Evolutionary conservation across 495 filamentous ascomycete species (phyloP).

Genomic region (Aspergillus sclerotiicarbonarius): DNA sequence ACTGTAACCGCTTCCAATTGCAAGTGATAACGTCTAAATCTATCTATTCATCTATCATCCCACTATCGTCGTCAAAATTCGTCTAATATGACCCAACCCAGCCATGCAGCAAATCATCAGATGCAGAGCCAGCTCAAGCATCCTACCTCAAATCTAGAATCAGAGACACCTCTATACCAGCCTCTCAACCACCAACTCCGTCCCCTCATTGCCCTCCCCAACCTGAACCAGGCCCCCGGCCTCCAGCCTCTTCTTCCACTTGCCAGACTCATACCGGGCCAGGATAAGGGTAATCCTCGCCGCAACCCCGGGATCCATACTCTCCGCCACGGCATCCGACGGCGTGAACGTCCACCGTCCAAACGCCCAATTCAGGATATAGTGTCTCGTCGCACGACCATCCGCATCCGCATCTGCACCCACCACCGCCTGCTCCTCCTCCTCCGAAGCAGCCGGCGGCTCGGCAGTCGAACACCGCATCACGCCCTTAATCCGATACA

Average conservation of each 20-base stretch:
- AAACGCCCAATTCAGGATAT: constrained; percentile 98
- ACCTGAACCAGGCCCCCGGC: constrained; percentile 56
- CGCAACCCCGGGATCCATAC: constrained; percentile 43
- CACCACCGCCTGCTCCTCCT: constrained; percentile 23
- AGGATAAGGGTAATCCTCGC: constrained; percentile 82
- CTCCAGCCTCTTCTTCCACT: constrained; percentile 86
- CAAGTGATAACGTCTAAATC: too few relatives aligned
- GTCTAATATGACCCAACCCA: background rate
- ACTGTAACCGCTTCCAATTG: too few relatives aligned
- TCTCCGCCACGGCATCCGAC: constrained; percentile 41
- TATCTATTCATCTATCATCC: constrained; percentile 1
- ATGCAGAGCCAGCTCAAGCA: constrained; percentile 18
- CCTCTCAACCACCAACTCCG: constrained; percentile 38
- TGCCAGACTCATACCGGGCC: constrained; percentile 77
- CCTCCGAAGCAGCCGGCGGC: constrained; percentile 59
- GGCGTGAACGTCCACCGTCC: constrained; percentile 87
- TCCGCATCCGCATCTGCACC: background rate
- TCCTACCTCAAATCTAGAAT: background rate
- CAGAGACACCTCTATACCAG: constrained; percentile 30
- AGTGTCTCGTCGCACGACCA: constrained; percentile 32
- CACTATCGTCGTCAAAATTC: background rate
- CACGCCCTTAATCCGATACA: constrained; percentile 94
- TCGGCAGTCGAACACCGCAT: constrained; percentile 53
- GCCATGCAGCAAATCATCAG: background rate
- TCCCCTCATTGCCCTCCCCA: constrained; percentile 20